Base-by-base conservation (phyloP, 495 filamentous ascomycete species). In the Penicillium alfredii region DNA sequence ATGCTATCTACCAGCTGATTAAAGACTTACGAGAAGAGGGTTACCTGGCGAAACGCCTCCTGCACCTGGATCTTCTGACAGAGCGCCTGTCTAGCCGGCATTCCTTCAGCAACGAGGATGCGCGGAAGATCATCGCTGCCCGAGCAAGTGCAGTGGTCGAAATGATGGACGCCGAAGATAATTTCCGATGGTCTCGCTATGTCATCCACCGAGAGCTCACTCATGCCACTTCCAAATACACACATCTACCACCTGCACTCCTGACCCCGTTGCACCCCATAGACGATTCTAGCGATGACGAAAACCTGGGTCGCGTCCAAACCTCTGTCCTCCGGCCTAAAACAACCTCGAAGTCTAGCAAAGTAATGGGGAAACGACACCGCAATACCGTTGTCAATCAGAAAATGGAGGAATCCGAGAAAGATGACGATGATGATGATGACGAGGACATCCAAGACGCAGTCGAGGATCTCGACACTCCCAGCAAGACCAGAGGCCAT, bases 311-410 rank as follows among this genome's bases (percentile, higher is more conserved):
- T 8, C 58, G 60, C 8, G 61, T 60, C 15, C 61, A 64, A 27
- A 73, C 71, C 41, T 78, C 75, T 4, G 66, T 74, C 2, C 51
- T 77, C 3, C 66, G 72, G 20, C 75, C 75, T 3, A 75, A 66
- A 30, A 55, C 58, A 21, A 61, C 57, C 34, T 51, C 58, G 1
- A 39, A 65, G 12, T 66, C 66, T 8, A 46, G 45, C 4, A 70
- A 66, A 36, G 47, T 71, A 46, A 61, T 64, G 22, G 57, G 68
- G 49, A 56, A 72, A 58, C 54, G 77, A 62, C 64, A 71, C 47
- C 45, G 73, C 51, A 58, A 55, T 42, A 45, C 36, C 35, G 26
- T 27, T 29, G 49, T 55, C 38, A 49, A 55, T 12, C 59, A 61
- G 14, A 35, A 57, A n/a, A 50, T 55, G 35, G 53, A 56, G 15